Percentiles rank a stretch among this genome's conserved stretches.
Evolutionary conservation across 1,139 yeast species (phyloP).

Genomic region (Lizanozyma gosingica): DNA sequence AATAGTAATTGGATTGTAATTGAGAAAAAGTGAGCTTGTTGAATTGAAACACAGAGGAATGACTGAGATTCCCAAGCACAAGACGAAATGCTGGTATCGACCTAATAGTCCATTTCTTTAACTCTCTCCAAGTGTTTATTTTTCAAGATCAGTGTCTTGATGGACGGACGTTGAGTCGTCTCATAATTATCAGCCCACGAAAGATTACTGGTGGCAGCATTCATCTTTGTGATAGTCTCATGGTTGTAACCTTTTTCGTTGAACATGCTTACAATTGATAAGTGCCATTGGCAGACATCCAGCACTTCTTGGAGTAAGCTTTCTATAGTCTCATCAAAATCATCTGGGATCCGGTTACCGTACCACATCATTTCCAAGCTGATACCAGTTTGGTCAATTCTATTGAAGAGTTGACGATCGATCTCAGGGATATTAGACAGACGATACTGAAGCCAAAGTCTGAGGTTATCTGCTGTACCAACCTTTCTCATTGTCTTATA

Average conservation of each 20-base stretch:
- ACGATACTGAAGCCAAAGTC: not conserved
- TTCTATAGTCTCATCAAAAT: not conserved
- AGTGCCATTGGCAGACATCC: not conserved
- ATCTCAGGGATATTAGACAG: not conserved
- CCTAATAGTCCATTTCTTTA: not conserved
- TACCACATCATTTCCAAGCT: not conserved
- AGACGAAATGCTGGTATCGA: too few species aligned
- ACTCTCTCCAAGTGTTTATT: not conserved
- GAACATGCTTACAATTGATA: not conserved
- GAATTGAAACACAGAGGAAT: too few species aligned
- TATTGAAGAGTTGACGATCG: not conserved
- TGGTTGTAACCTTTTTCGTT: not conserved
- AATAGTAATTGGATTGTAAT: too few species aligned
- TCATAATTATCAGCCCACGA: not conserved
- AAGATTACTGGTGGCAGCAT: not conserved
- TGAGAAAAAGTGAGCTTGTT: too few species aligned
- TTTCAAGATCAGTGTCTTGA: not conserved
- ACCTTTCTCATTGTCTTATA: not conserved
- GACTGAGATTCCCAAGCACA: too few species aligned
- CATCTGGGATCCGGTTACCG: not conserved
- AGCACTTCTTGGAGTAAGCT: not conserved
- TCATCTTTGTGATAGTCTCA: not conserved
- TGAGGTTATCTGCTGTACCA: not conserved
- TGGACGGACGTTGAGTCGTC: not conserved
- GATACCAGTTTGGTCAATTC: not conserved